Base-by-base conservation (phyloP, 805 yeast species). In the Henningerozyma blattae region DNA sequence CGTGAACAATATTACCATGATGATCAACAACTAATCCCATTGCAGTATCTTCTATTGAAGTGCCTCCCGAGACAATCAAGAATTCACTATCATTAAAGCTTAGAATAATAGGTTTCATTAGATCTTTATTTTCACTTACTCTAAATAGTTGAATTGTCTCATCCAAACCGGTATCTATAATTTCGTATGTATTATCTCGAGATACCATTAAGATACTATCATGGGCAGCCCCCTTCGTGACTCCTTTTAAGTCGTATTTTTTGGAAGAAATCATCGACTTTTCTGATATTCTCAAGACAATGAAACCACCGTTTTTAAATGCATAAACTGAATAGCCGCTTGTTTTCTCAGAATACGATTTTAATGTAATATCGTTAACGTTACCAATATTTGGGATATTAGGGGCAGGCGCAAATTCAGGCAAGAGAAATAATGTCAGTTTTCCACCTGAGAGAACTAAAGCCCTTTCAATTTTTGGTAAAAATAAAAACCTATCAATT, bases 401-500 rank as follows among this genome's bases (percentile, higher is more conserved):
- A 2, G 58, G 58, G 12, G 41, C 50, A 3, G 58, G 59, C 7
- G 59, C 59, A 42, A 54, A 53, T 32, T 56, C 61, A 5, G 61
- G 61, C 29, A 56, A 34, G 12, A 54, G 34, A 35, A 49, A 56
- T 19, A 47, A 32, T 6, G 47, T 42, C 18, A 56, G 15, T 17
- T 37, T 28, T 12, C 33, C 34, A 12, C 42, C 30, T 22, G 45
- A 40, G 15, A 52, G 36, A 3, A 56, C 50, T 31, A 52, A 37
- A 5, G 58, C 58, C 24, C 57, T 44, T 29, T 54, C 58, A 14
- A 53, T 43, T 13, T 38, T 31, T 4, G 58, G 52, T 16, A 56
- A 32, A 4, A 53, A 40, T n/a, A 44, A 30, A 4, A 56, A 48
- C 26, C 43, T 46, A 15, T 45, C 47, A 18, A 55, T 46, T 4